A percentile compares a stretch with the other conserved stretches of the same genome.
Conservation (phyloP, 805 yeast species). For the Myxozyma mucilagina region DNA sequence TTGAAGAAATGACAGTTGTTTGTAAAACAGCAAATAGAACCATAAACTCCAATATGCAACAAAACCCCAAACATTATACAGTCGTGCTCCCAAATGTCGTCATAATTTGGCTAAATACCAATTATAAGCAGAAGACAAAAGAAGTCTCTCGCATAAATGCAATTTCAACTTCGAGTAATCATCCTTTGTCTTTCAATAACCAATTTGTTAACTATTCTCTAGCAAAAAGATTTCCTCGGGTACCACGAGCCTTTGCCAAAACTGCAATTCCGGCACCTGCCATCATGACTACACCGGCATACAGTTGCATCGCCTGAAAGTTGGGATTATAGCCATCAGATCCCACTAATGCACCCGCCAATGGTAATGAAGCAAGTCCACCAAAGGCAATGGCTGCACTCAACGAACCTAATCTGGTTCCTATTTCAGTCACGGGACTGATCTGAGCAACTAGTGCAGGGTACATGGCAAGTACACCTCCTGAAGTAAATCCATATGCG, state of each 20-base stretch:
- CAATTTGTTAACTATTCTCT: background rate
- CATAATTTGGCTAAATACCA: no score
- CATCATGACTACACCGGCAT: conserved; percentile 31
- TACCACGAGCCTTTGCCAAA: conserved; percentile 21
- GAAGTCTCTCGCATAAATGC: background rate
- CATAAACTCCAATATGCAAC: conserved; percentile 3
- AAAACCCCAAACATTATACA: no score
- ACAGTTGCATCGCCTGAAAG: conserved; percentile 30
- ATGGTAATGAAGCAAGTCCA: conserved; percentile 38
- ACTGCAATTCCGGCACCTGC: conserved; percentile 29
- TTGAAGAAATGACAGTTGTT: background rate
- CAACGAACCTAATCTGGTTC: conserved; percentile 59
- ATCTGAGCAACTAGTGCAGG: conserved; percentile 40
- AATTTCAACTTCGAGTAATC: background rate
- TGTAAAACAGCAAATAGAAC: conserved; percentile 1
- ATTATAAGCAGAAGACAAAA: no score
- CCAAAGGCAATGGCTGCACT: conserved; percentile 59
- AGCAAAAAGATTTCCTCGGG: conserved; percentile 26
- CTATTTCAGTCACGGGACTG: conserved; percentile 37
- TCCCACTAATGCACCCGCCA: conserved; percentile 37
- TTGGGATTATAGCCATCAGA: conserved; percentile 3
- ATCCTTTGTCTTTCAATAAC: background rate
- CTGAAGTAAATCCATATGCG: conserved; percentile 40
- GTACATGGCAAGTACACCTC: conserved; percentile 40
- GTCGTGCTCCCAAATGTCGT: no score